Evolutionary conservation across 352 stramenopile genomes (phyloP).

Genomic region (Thalassiosira exigua): DNA sequence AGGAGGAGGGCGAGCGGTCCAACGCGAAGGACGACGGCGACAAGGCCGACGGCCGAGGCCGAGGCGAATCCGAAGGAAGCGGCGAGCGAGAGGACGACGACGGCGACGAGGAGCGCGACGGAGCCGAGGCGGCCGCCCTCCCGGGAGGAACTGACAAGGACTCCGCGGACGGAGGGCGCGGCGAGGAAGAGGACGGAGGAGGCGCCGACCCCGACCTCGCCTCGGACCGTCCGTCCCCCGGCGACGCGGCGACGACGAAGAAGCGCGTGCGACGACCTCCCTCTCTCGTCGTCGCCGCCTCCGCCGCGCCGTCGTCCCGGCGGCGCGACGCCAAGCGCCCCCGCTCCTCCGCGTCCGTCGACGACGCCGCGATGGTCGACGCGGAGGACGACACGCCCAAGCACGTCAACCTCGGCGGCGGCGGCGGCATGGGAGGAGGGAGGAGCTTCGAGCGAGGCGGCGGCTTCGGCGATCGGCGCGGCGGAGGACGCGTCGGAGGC

Average conservation of each 20-base stretch:
- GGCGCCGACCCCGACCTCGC: no score
- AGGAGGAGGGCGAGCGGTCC: background rate
- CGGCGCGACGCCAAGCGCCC: slow-evolving; percentile 1
- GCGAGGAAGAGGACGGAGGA: no score
- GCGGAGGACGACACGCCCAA: slow-evolving; percentile 53
- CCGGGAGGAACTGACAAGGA: no score
- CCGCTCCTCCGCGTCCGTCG: background rate
- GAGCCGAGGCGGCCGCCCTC: background rate
- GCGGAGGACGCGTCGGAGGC: no score
- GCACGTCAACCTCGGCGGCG: slow-evolving; percentile 16
- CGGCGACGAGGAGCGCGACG: background rate
- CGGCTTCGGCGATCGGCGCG: background rate
- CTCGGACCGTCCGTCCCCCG: no score
- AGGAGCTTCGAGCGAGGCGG: background rate
- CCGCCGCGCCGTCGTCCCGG: no score
- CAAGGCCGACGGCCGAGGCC: background rate
- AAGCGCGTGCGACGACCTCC: no score
- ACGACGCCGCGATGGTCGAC: background rate
- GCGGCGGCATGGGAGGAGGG: background rate
- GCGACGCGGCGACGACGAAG: no score
- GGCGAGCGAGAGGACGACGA: background rate
- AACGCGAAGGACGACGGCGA: background rate
- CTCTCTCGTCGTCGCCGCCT: no score
- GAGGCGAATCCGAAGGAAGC: background rate
- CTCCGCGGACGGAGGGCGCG: background rate